Evolutionary conservation across 768 basidiomycete species (phyloP), one percentile per base, ranked within the genome.

Genomic region (Termitomyces sp.): DNA sequence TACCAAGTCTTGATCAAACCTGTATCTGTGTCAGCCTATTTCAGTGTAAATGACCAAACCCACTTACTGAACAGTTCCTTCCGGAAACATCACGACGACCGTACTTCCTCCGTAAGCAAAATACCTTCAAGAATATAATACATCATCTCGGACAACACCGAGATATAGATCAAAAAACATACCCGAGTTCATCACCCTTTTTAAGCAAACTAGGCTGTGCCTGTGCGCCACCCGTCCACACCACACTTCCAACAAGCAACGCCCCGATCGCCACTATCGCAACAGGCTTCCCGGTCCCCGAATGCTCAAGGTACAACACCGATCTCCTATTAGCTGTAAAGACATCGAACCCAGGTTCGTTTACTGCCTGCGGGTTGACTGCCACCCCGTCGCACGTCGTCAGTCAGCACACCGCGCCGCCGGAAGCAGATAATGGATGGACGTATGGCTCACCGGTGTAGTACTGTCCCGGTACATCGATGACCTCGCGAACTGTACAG

Each of bases 61-160:
- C 34, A 65, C 77, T 55, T 58, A 79, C 74, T 76, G 64, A 40
- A 80, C 66, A 4, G 77, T 62, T 22, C 78, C 77, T 32, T 70
- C 70, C 3, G 85, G 83, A 68, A 87, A 87, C 17, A 89, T 64
- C 19, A 66, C 74, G 28, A 89, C 77, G 32, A 84, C 59, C 2
- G 89, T 90, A 60, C 85, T 87, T n/a, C 89, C 89, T 1, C 89
- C 90, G 64, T 90, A 91, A 26, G 84, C 79, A 60, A 85, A 85
- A 61, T 79, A 78, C 8, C 75, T 73, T 56, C 10, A 35, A 46
- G 0, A 52, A 35, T 17, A 17, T 37, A 37, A 32, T 34, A 11
- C 34, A 15, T 22, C 28, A 10, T 12, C 15, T 42, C 11, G 5
- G n/a, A 28, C 28, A 3, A 47, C 14, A 4, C 32, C 4, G 12